Conservation (phyloP, 192 early-diverging fungal genomes). For the Lunasporangiospora selenospora region DNA sequence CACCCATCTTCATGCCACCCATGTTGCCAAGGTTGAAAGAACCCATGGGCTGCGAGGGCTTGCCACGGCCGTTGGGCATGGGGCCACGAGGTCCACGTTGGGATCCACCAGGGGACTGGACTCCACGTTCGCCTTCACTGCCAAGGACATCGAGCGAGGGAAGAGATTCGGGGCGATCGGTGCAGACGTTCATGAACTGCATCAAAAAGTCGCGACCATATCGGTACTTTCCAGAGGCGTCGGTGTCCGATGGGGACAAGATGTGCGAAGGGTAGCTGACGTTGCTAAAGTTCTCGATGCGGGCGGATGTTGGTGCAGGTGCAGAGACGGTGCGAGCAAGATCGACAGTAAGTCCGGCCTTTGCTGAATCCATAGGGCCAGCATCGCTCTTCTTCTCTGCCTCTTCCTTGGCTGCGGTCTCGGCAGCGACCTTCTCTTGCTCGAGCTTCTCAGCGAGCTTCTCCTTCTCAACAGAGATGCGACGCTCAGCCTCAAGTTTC, state of each 20-base stretch:
- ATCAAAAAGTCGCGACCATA: conserved; percentile 82
- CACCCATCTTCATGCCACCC: conserved; percentile 9
- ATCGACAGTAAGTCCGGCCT: conserved; percentile 44
- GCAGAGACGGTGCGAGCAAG: conserved; percentile 48
- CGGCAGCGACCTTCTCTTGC: conserved; percentile 35
- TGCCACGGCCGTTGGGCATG: conserved; percentile 45
- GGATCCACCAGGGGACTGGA: conserved; percentile 23
- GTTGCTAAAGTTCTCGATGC: conserved; percentile 55
- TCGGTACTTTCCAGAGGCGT: conserved; percentile 65
- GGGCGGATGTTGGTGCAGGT: conserved; percentile 49
- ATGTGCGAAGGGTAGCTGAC: conserved; percentile 57
- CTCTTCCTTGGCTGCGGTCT: conserved; percentile 22
- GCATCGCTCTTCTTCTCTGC: conserved; percentile 49
- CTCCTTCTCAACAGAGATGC: conserved; percentile 30
- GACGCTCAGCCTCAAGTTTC: conserved; percentile 31
- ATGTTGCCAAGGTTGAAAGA: conserved; percentile 53
- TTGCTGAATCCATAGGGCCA: conserved; percentile 49
- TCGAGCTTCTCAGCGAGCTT: conserved; percentile 27
- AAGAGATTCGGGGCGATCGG: conserved; percentile 64
- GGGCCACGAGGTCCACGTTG: conserved; percentile 26
- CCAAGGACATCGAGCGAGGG: conserved; percentile 58
- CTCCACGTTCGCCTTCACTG: conserved; percentile 50
- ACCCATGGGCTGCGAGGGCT: conserved; percentile 40
- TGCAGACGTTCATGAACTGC: conserved; percentile 73
- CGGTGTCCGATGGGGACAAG: conserved; percentile 60